Conservation (phyloP, 2,329 filamentous ascomycete species). For the Fusarium xyrophilum region DNA sequence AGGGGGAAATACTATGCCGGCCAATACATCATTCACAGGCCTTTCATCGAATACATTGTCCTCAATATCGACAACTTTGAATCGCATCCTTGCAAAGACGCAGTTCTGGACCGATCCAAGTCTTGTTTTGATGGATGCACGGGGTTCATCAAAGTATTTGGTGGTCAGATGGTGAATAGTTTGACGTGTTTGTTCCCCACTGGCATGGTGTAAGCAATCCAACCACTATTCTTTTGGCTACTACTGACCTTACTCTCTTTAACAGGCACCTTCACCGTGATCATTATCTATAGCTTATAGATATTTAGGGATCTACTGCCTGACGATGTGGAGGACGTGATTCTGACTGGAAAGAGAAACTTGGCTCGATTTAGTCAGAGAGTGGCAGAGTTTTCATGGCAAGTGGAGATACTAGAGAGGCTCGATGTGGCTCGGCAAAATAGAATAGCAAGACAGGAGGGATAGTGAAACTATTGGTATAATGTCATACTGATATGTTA, state of each 20-base stretch:
- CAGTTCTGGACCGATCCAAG: conserved; percentile 33
- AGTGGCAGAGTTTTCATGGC: conserved; percentile 11
- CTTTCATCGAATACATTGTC: conserved; percentile 42
- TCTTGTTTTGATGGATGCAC: conserved; percentile 36
- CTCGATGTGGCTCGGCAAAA: background rate
- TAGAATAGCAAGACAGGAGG: background rate
- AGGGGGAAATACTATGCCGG: conserved; percentile 43
- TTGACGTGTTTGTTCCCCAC: conserved; percentile 41
- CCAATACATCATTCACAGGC: conserved; percentile 44
- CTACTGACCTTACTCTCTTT: too few relatives aligned
- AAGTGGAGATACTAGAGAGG: background rate
- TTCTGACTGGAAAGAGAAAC: background rate
- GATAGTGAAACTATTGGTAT: too few relatives aligned
- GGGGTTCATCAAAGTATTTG: conserved; percentile 43
- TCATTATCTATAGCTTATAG: too few relatives aligned
- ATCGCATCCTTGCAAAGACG: conserved; percentile 33
- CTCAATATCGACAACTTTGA: conserved; percentile 38
- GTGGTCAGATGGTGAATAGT: conserved; percentile 36
- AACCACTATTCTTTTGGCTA: rapidly evolving
- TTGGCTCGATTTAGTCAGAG: background rate
- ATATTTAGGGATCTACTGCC: background rate
- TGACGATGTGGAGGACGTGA: background rate
- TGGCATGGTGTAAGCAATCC: conserved; percentile 42
- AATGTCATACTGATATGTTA: too few relatives aligned
- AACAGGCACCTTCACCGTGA: conserved; percentile 20